Percentiles rank a stretch among this genome's conserved stretches.
Evolutionary conservation across 495 filamentous ascomycete species (phyloP).

Genomic region (Penicillium manginii): DNA sequence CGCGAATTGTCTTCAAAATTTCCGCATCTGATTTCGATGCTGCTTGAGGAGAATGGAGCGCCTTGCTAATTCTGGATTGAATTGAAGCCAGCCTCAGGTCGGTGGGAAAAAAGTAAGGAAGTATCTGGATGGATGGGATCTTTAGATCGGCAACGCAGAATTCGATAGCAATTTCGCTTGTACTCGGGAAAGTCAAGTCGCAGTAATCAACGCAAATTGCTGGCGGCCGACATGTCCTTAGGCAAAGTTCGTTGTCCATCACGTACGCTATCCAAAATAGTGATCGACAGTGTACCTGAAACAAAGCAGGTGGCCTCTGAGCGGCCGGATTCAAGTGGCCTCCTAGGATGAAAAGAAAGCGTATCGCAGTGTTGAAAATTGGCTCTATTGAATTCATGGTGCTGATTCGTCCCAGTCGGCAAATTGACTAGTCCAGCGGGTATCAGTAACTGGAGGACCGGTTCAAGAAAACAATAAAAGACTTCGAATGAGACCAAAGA

Average conservation of each 20-base stretch:
- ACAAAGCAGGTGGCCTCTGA: background rate
- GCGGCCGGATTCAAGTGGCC: background rate
- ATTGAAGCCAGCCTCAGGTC: background rate
- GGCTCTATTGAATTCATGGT: constrained; percentile 1
- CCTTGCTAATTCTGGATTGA: background rate
- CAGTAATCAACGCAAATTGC: constrained; percentile 1
- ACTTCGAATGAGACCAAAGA: no score
- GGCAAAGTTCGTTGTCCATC: background rate
- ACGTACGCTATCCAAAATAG: constrained; percentile 2
- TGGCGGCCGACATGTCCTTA: background rate
- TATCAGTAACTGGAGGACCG: background rate
- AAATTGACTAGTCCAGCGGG: background rate
- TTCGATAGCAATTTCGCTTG: background rate
- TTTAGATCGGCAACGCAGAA: background rate
- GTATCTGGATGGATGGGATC: background rate
- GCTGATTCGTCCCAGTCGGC: background rate
- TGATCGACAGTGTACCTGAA: background rate
- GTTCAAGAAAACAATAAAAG: no score
- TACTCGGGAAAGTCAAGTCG: constrained; percentile 1
- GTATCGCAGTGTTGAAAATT: background rate
- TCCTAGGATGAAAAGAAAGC: background rate
- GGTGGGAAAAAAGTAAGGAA: background rate
- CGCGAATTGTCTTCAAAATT: background rate
- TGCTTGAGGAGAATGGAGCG: background rate
- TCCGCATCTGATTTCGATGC: background rate